Evolutionary conservation across 257 asterid genomes (phyloP), one percentile per base, ranked within the genome.

Genomic region (Leptodermis oblonga): DNA sequence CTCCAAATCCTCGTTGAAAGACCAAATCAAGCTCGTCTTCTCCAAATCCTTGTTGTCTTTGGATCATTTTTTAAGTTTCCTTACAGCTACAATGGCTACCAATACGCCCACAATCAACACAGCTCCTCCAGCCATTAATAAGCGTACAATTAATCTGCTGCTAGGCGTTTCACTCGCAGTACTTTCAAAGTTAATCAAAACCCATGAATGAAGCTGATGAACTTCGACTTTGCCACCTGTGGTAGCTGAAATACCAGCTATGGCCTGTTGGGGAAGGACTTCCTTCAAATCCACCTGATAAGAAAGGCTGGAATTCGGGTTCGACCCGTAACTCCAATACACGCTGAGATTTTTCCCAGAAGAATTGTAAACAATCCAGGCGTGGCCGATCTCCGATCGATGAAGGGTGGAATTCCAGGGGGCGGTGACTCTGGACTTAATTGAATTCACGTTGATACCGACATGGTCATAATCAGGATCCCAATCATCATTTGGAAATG

Each of bases 1-100:
- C 55, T 81, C 86, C 37, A 81, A 77, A 63, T 78, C 86, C 22
- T 77, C 70, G 49, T 75, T 81, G 31, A 75, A 63, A 2, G 83
- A 78, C 20, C 7, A 5, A 26, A 77, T 72, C 54, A 70, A 48
- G 49, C 1, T 0, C 81, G 74, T 46, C 9, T 20, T 69, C 45
- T 42, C 23, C 84, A 60, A 73, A 56, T 72, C 81, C 36, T 26
- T 36, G 56, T 37, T 13, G n/a, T 62, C 54, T 9, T 39, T 11
- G 14, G 26, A 59, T 2, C 13, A 36, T 13, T 25, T 39, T 73
- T 63, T 74, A 34, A 43, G 31, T 77, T 58, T 80, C 20, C 66
- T 71, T 7, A 71, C 8, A 55, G 66, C 12, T 20, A 71, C 20
- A 0, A 49, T 4, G 9, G n/a, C 5, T 2, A 63, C 63, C 22